phyloP scores from a whole-genome alignment of 108 stramenopile genomes.

The Parietichytrium sp. region DNA sequence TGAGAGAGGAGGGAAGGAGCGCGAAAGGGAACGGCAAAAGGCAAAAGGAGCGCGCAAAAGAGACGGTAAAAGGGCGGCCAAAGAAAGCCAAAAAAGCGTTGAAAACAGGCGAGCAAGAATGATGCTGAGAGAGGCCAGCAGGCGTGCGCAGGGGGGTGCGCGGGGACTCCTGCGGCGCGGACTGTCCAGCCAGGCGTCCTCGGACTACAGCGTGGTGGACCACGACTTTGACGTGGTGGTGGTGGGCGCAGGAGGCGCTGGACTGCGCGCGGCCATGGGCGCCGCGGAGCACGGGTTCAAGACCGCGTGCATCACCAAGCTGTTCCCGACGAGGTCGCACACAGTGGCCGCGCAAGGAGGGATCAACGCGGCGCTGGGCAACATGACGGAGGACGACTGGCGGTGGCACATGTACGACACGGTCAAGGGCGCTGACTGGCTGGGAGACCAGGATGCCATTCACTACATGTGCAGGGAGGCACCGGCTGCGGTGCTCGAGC shows the following conservation, averaged over 20 bases:
- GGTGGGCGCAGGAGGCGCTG: conserved; percentile 95
- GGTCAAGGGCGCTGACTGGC: conserved; percentile 97
- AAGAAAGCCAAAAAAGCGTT: too few species aligned
- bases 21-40: too few species aligned
- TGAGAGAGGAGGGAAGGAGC: too few species aligned
- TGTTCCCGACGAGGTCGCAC: conserved; percentile 97
- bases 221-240: conserved; percentile 98
- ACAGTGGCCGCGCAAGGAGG: conserved; percentile 99
- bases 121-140: background rate
- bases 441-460: conserved; percentile 99
- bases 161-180: background rate
- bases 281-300: conserved; percentile 94
- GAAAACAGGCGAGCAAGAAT: too few species aligned
- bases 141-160: background rate
- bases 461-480: conserved; percentile 99
- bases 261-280: conserved; percentile 98
- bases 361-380: conserved; percentile 98
- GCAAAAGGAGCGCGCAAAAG: too few species aligned
- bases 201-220: conserved; percentile 68
- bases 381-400: conserved; percentile 94
- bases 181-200: background rate
- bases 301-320: conserved; percentile 98
- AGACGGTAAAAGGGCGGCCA: too few species aligned
- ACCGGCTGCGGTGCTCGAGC: conserved; percentile 88
- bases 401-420: conserved; percentile 99